Percentiles rank a stretch among this genome's conserved stretches.
Evolutionary conservation across 352 stramenopile genomes (phyloP).

Genomic region (Globisporangium okanoganense): DNA sequence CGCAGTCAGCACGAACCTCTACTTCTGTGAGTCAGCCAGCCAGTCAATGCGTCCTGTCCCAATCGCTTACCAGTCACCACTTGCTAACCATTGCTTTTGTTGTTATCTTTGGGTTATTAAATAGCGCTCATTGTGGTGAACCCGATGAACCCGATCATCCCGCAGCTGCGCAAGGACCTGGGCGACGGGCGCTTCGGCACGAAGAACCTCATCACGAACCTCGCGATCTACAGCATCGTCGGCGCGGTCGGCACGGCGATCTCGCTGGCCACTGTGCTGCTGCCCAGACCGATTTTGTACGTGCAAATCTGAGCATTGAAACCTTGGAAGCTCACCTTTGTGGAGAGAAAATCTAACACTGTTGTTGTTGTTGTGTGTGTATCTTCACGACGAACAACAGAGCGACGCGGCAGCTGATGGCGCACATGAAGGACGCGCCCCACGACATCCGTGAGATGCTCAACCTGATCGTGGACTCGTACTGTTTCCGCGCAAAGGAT

Average conservation of each 20-base stretch:
- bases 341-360: conserved; percentile 10
- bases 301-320: neutral
- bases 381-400: too few relatives aligned
- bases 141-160: conserved; percentile 62
- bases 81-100: neutral
- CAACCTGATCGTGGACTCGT: conserved; percentile 78
- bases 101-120: too few relatives aligned
- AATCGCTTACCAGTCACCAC: neutral
- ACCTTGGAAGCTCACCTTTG: neutral
- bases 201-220: conserved; percentile 55
- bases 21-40: conserved; percentile 51
- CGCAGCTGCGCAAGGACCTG: conserved; percentile 41
- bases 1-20: conserved; percentile 68
- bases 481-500: conserved; percentile 72
- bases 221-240: conserved; percentile 64
- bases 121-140: conserved; percentile 57
- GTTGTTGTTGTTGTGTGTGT: neutral
- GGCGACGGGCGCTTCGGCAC: conserved; percentile 43
- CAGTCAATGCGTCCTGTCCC: neutral
- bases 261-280: conserved; percentile 44
- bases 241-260: conserved; percentile 62
- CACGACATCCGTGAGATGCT: conserved; percentile 67
- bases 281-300: conserved; percentile 69
- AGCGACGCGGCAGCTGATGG: conserved; percentile 49
- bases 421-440: conserved; percentile 42